These are phyloP conservation scores for Botrytis cinerea DNA, from an alignment of 2,329 filamentous ascomycete genomes.

Conservation along the genomic window DNA sequence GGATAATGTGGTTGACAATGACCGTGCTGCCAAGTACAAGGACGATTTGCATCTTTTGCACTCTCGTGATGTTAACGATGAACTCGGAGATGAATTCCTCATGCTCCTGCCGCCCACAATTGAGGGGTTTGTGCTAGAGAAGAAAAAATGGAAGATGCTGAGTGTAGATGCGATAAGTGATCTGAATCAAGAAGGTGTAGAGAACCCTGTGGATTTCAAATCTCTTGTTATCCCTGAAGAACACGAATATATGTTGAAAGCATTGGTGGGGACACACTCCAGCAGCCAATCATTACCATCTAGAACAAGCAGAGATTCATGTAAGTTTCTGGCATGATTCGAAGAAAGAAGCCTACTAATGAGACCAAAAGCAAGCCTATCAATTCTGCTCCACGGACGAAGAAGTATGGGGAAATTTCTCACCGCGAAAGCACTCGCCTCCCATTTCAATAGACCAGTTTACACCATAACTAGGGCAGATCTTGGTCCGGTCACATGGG, in stretches of 20 bases:
- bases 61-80: neutral
- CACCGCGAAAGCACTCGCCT: neutral
- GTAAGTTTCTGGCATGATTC: neutral
- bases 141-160: neutral
- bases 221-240: neutral
- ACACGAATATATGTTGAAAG: slow-evolving; percentile 14
- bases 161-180: neutral
- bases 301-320: neutral
- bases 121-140: slow-evolving; percentile 2
- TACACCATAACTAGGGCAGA: neutral
- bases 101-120: slow-evolving; percentile 9
- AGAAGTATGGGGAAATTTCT: neutral
- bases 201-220: neutral
- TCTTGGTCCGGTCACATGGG: neutral
- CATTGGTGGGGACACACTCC: neutral
- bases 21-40: slow-evolving; percentile 3
- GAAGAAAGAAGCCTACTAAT: neutral
- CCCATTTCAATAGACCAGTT: slow-evolving; percentile 5
- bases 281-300: neutral
- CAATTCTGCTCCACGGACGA: slow-evolving; percentile 14
- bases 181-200: neutral
- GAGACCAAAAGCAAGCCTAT: neutral
- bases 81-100: neutral
- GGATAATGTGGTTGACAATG: slow-evolving; percentile 12
- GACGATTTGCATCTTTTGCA: slow-evolving; percentile 2